Evolutionary conservation across 441 rosid genomes (phyloP).

Genomic region (Populus hybrid): DNA sequence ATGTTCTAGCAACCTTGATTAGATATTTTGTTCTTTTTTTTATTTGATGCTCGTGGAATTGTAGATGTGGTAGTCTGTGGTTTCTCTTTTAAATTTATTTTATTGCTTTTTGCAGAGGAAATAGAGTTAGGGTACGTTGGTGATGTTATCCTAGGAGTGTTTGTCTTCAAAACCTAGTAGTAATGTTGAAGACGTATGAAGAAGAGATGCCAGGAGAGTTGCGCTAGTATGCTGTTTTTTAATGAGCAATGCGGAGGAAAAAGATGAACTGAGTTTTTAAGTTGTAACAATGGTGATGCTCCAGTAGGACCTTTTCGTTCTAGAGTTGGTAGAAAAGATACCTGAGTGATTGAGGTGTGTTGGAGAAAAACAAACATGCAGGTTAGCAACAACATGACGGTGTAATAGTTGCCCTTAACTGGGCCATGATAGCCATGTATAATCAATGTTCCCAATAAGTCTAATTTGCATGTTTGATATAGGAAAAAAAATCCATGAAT

Average conservation of each 20-base stretch:
- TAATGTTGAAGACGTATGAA: neutral
- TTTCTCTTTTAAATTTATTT: neutral
- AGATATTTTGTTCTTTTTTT: neutral
- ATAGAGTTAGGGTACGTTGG: neutral
- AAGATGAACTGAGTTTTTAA: neutral
- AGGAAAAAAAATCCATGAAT: neutral
- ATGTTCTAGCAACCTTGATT: slow-evolving; percentile 2
- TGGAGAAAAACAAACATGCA: neutral
- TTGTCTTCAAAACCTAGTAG: neutral
- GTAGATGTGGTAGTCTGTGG: neutral
- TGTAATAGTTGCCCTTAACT: neutral
- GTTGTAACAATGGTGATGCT: neutral
- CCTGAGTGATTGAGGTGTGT: neutral
- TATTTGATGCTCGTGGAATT: neutral
- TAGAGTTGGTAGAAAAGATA: neutral
- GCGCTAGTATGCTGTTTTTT: neutral
- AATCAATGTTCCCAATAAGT: neutral
- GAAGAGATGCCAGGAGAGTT: neutral
- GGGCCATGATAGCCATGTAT: neutral
- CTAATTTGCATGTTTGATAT: neutral
- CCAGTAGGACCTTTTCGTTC: neutral
- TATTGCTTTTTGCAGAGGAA: neutral
- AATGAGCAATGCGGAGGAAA: neutral
- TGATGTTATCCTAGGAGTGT: neutral
- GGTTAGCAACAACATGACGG: neutral